A percentile compares a stretch with the other conserved stretches of the same genome.
Evolutionary conservation across 73 alveolate genomes (phyloP).

Genomic region (Tetrahymena malaccensis): DNA sequence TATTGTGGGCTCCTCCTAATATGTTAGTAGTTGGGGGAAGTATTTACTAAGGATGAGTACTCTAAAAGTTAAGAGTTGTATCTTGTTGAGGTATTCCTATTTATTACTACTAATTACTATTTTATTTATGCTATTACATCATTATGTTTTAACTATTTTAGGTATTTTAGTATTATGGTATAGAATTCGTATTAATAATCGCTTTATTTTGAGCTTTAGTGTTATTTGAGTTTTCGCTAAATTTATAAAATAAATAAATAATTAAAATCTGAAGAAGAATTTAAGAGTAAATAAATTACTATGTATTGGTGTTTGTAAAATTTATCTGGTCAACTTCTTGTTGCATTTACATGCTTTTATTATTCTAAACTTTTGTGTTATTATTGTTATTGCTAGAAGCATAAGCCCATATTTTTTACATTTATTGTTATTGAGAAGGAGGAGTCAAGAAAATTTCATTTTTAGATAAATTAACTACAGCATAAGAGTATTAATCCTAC

Average conservation of each 20-base stretch:
- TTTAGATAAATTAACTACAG: background rate
- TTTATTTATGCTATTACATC: background rate
- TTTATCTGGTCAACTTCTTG: background rate
- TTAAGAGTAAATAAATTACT: background rate
- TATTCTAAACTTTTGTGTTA: background rate
- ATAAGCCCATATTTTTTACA: background rate
- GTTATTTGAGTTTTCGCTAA: background rate
- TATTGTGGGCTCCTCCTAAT: background rate
- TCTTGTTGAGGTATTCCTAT: background rate
- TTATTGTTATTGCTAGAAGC: background rate
- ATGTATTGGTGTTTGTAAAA: background rate
- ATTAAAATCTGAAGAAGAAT: background rate
- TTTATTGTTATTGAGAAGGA: background rate
- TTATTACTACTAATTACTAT: background rate
- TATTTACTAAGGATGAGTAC: background rate
- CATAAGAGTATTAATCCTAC: background rate
- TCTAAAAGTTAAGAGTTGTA: background rate
- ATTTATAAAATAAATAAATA: background rate
- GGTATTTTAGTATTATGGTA: background rate
- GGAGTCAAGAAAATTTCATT: background rate
- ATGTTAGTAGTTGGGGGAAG: background rate
- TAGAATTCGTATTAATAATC: background rate
- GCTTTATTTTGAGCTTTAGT: background rate
- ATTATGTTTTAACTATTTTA: background rate
- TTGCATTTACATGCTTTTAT: background rate